Conservation (phyloP, 768 basidiomycete species). For the Mycena sanguinolenta region DNA sequence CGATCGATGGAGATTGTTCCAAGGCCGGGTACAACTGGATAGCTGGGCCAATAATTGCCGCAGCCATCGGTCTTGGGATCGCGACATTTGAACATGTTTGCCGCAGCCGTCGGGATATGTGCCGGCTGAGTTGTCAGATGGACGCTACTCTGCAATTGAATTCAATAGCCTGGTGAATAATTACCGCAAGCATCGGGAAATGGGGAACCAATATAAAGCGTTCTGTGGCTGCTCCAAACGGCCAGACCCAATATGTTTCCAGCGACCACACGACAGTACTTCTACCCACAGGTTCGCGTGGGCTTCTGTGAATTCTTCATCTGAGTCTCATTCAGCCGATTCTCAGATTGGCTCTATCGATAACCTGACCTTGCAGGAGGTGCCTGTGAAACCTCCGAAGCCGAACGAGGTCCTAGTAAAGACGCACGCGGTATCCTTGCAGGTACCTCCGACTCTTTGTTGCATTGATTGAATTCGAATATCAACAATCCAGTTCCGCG, state of each 20-base stretch:
- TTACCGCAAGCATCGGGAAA: too few relatives aligned
- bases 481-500: conserved; percentile 57
- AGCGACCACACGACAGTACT: conserved; percentile 1
- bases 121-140: too few relatives aligned
- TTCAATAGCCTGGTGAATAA: too few relatives aligned
- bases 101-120: too few relatives aligned
- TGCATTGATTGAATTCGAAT: background rate
- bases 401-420: conserved; percentile 67
- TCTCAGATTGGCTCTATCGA: conserved; percentile 34
- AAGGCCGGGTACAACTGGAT: too few relatives aligned
- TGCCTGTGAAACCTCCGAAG: conserved; percentile 47
- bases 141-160: too few relatives aligned
- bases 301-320: background rate
- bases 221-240: background rate
- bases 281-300: background rate
- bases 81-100: too few relatives aligned
- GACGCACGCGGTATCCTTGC: conserved; percentile 68
- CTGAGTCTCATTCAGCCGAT: background rate
- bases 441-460: conserved; percentile 45
- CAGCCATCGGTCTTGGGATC: too few relatives aligned
- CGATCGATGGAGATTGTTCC: too few relatives aligned
- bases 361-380: conserved; percentile 43
- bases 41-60: too few relatives aligned
- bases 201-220: too few relatives aligned
- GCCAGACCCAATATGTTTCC: background rate